Evolutionary conservation across 2,329 filamentous ascomycete species (phyloP).

Genomic region (Rachicladosporium sp.): DNA sequence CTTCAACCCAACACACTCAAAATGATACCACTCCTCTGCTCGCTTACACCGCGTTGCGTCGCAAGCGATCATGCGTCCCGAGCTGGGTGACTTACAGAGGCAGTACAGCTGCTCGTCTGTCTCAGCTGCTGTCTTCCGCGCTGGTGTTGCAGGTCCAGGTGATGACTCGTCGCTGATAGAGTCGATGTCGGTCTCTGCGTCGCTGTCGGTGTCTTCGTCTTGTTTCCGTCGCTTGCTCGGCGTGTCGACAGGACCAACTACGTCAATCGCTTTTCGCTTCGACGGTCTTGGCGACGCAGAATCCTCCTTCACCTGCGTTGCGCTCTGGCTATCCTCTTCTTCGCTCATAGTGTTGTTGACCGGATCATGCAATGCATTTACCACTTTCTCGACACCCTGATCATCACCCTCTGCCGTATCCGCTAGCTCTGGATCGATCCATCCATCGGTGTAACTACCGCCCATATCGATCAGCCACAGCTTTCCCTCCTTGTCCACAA

Average conservation of each 20-base stretch:
- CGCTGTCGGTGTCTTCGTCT: constrained; percentile 2
- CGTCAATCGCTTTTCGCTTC: constrained; percentile 7
- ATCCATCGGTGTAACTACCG: constrained; percentile 26
- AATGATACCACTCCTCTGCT: constrained; percentile 60
- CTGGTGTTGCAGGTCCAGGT: too few relatives aligned
- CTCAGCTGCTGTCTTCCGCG: too few relatives aligned
- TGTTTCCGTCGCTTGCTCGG: constrained; percentile 4
- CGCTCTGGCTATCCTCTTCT: constrained; percentile 7
- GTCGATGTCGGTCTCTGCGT: constrained; percentile 1
- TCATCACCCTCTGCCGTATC: constrained; percentile 25
- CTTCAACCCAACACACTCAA: constrained; percentile 58
- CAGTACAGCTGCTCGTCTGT: constrained; percentile 1
- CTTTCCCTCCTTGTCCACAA: constrained; percentile 24
- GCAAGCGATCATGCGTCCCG: constrained; percentile 58
- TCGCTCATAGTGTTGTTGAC: constrained; percentile 13
- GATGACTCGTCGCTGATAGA: too few relatives aligned
- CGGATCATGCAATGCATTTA: constrained; percentile 19
- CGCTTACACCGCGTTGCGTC: constrained; percentile 63
- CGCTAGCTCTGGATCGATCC: constrained; percentile 24
- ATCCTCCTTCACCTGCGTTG: not conserved
- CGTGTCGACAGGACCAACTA: not conserved
- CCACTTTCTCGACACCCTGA: constrained; percentile 19
- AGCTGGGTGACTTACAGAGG: constrained; percentile 4
- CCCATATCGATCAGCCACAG: constrained; percentile 30
- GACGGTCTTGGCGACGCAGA: not conserved